Conservation (phyloP, 2,329 filamentous ascomycete species). For the Ciborinia camelliae region DNA sequence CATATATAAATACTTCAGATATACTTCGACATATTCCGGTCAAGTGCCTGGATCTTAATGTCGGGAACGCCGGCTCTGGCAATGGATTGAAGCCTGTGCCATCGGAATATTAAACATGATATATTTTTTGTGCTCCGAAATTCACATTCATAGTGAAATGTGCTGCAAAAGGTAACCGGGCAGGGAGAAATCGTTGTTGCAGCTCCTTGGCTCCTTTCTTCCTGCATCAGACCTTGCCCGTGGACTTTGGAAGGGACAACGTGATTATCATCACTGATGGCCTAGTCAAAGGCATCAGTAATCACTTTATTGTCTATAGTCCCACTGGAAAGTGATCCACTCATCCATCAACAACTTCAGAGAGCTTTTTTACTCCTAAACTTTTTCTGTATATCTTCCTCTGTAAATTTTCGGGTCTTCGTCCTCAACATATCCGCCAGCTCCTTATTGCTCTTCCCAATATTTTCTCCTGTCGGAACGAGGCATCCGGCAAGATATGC, state of each 20-base stretch:
- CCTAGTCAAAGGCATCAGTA: not conserved
- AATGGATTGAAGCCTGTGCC: not conserved
- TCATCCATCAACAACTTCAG: not conserved
- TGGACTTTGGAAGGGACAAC: not conserved
- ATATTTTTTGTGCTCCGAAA: not conserved
- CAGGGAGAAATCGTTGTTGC: not conserved
- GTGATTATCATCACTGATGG: not conserved
- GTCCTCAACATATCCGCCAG: slow-evolving; percentile 58
- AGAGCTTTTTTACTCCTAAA: slow-evolving; percentile 36
- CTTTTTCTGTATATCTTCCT: slow-evolving; percentile 60
- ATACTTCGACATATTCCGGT: not conserved
- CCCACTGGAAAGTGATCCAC: not conserved
- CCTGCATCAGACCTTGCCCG: not conserved
- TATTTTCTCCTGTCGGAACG: slow-evolving; percentile 71
- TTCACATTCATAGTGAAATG: not conserved
- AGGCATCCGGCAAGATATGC: slow-evolving; percentile 63
- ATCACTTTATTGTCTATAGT: not conserved
- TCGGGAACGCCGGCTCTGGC: not conserved
- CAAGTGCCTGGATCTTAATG: not conserved
- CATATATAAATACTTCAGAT: not conserved
- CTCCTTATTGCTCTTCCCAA: slow-evolving; percentile 61
- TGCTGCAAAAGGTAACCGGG: not conserved
- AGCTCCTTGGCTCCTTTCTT: not conserved
- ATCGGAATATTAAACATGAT: not conserved
- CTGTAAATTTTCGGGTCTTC: slow-evolving; percentile 63